These are phyloP conservation scores for Alternaria arborescens DNA, from an alignment of 2,329 filamentous ascomycete species.

Conservation along the genomic window DNA sequence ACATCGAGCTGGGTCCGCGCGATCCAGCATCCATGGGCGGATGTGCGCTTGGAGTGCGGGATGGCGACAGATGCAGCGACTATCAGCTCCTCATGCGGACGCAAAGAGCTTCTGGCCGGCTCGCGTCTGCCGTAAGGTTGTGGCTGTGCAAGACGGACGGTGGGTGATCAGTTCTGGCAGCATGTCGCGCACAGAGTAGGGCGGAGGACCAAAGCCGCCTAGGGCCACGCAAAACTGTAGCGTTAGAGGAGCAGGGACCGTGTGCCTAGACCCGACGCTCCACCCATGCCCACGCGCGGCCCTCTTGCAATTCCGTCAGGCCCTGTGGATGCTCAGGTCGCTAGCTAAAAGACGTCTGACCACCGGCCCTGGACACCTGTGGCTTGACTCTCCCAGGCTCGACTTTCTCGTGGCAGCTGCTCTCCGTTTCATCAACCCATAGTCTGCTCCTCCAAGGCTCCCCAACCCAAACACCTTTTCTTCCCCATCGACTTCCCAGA, in stretches of 20 bases:
- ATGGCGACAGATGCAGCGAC: constrained; percentile 44
- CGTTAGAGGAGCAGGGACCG: constrained; percentile 28
- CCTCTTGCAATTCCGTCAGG: constrained; percentile 31
- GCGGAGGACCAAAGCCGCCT: constrained; percentile 23
- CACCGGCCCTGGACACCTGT: constrained; percentile 39
- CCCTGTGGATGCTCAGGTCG: constrained; percentile 30
- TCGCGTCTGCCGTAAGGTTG: constrained; percentile 42
- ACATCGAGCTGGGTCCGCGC: constrained; percentile 42
- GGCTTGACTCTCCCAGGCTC: constrained; percentile 41
- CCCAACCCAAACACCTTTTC: neutral
- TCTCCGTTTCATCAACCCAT: constrained; percentile 45
- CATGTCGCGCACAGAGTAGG: constrained; percentile 21
- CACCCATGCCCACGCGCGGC: constrained; percentile 39
- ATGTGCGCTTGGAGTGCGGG: constrained; percentile 32
- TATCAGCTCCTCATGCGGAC: constrained; percentile 42
- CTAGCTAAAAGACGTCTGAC: constrained; percentile 51
- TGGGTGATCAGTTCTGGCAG: constrained; percentile 27
- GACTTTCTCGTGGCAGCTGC: constrained; percentile 43
- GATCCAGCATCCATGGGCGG: constrained; percentile 24
- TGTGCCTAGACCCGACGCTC: constrained; percentile 37
- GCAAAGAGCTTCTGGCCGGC: constrained; percentile 34
- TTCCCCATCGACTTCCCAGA: constrained; percentile 6
- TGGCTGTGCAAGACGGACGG: constrained; percentile 46
- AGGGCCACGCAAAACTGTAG: constrained; percentile 31
- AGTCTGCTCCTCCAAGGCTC: constrained; percentile 19